These are phyloP conservation scores for Bacidia gigantensis DNA, from an alignment of 495 filamentous ascomycete species.

Conservation along the genomic window DNA sequence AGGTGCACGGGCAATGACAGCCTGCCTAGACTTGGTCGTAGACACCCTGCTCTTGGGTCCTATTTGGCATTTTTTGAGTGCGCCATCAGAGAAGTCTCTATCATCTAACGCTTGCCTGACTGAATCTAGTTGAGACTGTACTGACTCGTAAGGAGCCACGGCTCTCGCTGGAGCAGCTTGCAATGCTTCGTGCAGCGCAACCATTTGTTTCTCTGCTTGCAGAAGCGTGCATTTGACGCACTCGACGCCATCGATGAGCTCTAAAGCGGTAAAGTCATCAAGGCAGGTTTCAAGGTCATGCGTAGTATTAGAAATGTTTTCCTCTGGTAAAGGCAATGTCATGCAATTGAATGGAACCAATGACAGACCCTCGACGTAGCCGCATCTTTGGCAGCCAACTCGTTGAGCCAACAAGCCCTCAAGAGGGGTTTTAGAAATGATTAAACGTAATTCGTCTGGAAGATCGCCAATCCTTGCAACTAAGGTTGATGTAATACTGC, in stretches of 20 bases:
- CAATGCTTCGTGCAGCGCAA: constrained; percentile 25
- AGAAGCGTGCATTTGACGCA: constrained; percentile 84
- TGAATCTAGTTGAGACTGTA: constrained; percentile 39
- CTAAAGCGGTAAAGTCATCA: constrained; percentile 71
- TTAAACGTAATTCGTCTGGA: constrained; percentile 13
- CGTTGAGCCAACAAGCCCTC: constrained; percentile 82
- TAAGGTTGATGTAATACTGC: background rate
- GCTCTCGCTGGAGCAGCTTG: background rate
- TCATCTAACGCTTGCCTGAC: constrained; percentile 59
- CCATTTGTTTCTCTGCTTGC: constrained; percentile 33
- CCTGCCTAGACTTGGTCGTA: constrained; percentile 77
- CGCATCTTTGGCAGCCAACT: constrained; percentile 76
- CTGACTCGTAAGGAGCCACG: constrained; percentile 23
- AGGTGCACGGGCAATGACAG: constrained; percentile 69
- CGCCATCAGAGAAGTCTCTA: constrained; percentile 64
- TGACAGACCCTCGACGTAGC: constrained; percentile 71
- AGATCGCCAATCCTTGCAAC: constrained; percentile 1
- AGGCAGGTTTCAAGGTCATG: constrained; percentile 66
- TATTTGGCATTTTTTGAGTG: constrained; percentile 61
- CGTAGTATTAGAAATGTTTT: constrained; percentile 30
- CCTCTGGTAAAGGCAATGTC: constrained; percentile 51
- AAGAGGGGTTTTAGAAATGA: constrained; percentile 47
- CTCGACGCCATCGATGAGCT: constrained; percentile 74
- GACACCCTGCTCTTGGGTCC: constrained; percentile 49
- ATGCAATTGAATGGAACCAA: constrained; percentile 90